Evolutionary conservation across 768 basidiomycete species (phyloP), one percentile per base, ranked within the genome.

Genomic region (Hygrophorus pudorinus): DNA sequence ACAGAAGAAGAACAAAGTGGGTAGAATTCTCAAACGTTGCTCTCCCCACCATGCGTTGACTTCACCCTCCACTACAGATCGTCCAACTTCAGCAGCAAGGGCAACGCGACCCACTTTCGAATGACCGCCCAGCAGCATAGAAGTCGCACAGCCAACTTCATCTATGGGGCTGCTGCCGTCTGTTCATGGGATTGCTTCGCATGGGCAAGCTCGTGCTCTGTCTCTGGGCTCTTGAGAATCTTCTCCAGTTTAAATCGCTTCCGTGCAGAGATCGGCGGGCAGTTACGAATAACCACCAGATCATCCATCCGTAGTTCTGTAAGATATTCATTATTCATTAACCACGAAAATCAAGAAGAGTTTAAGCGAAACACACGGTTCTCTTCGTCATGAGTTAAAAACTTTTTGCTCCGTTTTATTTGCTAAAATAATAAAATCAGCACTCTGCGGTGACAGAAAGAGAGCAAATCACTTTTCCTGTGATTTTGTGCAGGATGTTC

Each of bases 1-100:
- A 52, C 80, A 77, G 57, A 90, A 86, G 66, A 91, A 85, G 65
- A 55, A 65, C 30, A 88, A 96, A 76, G 93, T 86, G 49, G 43
- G 65, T 59, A 35, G 4, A 3, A 24, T 24, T 24, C 24, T 24
- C 24, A 24, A 24, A 24, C 7, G 24, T 24, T 24, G n/a, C n/a
- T n/a, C n/a, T n/a, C n/a, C n/a, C n/a, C n/a, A n/a, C 24, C 24
- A 24, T 24, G 7, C 24, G 7, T 24, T 24, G 7, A 24, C 24
- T 24, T 7, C 24, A 24, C 3, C 24, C 24, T 24, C 24, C 24
- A 24, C 7, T 24, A 24, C 24, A 24, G 24, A 24, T 24, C 24
- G 24, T 24, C 24, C 24, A 24, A 7, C 24, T 3, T 24, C 24
- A 24, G 7, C 24, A 24, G 24, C 24, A 24, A 7, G 24, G 7